Base-by-base conservation (phyloP, 495 filamentous ascomycete species). In the Aspergillus ellipticus region DNA sequence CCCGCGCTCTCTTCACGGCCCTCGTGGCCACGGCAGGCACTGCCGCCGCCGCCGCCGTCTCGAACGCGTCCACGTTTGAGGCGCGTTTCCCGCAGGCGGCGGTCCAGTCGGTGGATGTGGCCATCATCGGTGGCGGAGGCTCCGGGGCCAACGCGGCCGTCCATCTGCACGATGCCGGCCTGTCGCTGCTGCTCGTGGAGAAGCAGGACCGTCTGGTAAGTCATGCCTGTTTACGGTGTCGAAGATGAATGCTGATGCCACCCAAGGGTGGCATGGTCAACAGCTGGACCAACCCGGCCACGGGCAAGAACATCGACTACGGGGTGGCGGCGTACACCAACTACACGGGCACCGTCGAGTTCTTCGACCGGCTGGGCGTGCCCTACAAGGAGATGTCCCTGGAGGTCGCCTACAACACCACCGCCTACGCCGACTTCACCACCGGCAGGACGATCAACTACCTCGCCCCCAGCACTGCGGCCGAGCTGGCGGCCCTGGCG, bases 141-240 rank as follows among this genome's bases (percentile, higher is more conserved):
- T 68, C 76, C 1, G 78, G 76, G 41, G 68, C 77, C 21, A 78
- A 79, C 57, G 69, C 76, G 31, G 78, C 74, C 10, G 74, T 78
- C 48, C 65, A 65, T n/a, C 63, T 74, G 20, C 69, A 76, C 57
- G 70, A 74, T 46, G 66, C 57, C 42, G 59, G 64, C 16, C 67
- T 73, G 55, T 71, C 60, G 20, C 63, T 79, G 22, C 66, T 69
- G 2, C 56, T 80, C 5, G 68, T 79, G 28, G 77, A 79, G 57
- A 69, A 69, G 59, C 61, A 73, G 45, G 59, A 42, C 33, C 57
- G 53, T 8, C 62, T 80, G 42, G 76, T 77, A 65, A 37, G 71
- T 43, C n/a, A n/a, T n/a, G n/a, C n/a, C n/a, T n/a, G n/a, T n/a
- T n/a, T n/a, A n/a, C n/a, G n/a, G n/a, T n/a, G n/a, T n/a, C n/a